A percentile compares a stretch with the other conserved stretches of the same genome.
phyloP scores from a whole-genome alignment of 805 yeast species.

The Candida gorgasii region DNA sequence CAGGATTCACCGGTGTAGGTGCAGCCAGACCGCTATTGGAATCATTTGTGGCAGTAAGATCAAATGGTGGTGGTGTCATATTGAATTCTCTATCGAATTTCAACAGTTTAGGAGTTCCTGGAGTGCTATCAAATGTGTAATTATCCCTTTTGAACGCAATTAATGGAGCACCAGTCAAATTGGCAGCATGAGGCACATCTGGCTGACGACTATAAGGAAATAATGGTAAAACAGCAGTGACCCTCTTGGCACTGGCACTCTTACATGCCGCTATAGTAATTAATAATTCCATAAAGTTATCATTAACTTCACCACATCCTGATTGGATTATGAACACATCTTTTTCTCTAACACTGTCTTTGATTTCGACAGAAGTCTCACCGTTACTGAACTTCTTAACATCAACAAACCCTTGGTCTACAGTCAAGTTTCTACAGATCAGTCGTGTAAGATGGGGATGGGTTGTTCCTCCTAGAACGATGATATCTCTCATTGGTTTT shows the following conservation, averaged over 20 bases:
- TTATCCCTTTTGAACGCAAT: constrained; percentile 32
- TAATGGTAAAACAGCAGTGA: constrained; percentile 88
- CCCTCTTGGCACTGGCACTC: constrained; percentile 83
- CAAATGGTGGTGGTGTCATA: constrained; percentile 16
- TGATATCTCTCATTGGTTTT: constrained; percentile 69
- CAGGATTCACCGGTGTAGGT: too few relatives aligned
- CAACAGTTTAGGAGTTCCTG: constrained; percentile 32
- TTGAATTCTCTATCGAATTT: constrained; percentile 20
- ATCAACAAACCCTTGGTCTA: constrained; percentile 66
- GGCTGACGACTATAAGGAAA: constrained; percentile 97
- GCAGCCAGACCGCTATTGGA: too few relatives aligned
- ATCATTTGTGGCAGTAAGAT: constrained; percentile 1
- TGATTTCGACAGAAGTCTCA: constrained; percentile 84
- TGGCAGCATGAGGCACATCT: constrained; percentile 75
- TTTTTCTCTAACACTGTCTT: constrained; percentile 91
- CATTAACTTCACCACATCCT: constrained; percentile 88
- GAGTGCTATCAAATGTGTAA: constrained; percentile 54
- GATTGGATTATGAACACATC: constrained; percentile 90
- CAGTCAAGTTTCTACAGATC: constrained; percentile 77
- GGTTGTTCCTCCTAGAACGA: constrained; percentile 88
- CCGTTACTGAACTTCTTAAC: constrained; percentile 79
- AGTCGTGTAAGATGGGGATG: constrained; percentile 75
- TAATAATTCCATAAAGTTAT: constrained; percentile 77
- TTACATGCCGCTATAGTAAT: constrained; percentile 91
- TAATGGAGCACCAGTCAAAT: constrained; percentile 69